Evolutionary conservation across 352 stramenopile genomes (phyloP).

Genomic region (Phytophthora pinifolia): DNA sequence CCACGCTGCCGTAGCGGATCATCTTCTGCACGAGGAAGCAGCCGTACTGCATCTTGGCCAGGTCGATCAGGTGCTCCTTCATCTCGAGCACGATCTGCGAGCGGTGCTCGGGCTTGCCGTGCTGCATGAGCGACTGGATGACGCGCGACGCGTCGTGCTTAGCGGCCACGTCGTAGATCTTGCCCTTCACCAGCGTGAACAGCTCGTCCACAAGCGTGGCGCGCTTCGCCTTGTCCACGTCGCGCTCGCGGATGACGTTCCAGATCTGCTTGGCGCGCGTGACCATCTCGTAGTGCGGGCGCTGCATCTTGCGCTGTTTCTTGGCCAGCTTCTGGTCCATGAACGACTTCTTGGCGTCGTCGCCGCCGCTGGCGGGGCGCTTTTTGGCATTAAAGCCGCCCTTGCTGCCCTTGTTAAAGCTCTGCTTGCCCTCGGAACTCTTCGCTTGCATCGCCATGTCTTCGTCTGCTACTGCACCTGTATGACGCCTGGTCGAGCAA

Average conservation of each 20-base stretch:
- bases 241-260: slow-evolving; percentile 92
- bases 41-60: slow-evolving; percentile 97
- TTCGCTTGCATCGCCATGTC: slow-evolving; percentile 35
- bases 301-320: slow-evolving; percentile 94
- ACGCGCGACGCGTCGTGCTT: slow-evolving; percentile 96
- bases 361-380: slow-evolving; percentile 40
- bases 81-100: slow-evolving; percentile 90
- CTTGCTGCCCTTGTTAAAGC: slow-evolving; percentile 15
- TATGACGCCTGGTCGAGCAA: background rate
- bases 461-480: slow-evolving; percentile 8
- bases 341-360: slow-evolving; percentile 81
- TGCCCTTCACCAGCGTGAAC: slow-evolving; percentile 91
- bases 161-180: slow-evolving; percentile 93
- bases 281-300: slow-evolving; percentile 93
- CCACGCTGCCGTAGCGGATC: slow-evolving; percentile 92
- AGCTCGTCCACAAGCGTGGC: slow-evolving; percentile 90
- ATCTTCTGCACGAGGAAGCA: slow-evolving; percentile 97
- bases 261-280: slow-evolving; percentile 94
- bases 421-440: slow-evolving; percentile 30
- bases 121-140: slow-evolving; percentile 95
- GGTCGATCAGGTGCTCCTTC: slow-evolving; percentile 89
- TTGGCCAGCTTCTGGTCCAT: slow-evolving; percentile 89
- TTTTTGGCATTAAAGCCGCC: slow-evolving; percentile 60
- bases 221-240: slow-evolving; percentile 82
- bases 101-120: slow-evolving; percentile 88